A percentile compares a stretch with the other conserved stretches of the same genome.
Conservation (phyloP, 345 rosid species). For the Melastoma malabathricum region DNA sequence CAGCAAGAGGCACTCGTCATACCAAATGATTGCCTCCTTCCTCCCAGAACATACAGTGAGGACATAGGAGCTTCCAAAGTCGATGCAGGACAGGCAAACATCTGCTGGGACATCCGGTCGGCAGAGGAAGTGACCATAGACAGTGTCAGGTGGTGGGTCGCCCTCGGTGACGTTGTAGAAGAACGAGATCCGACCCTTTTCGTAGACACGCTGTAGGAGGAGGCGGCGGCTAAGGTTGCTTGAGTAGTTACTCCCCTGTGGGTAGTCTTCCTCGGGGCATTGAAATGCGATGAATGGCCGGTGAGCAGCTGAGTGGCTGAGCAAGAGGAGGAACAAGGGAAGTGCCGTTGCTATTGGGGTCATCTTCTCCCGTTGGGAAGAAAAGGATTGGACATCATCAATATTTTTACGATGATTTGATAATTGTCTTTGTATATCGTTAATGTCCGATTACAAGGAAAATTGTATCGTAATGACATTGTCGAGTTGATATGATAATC, state of each 20-base stretch:
- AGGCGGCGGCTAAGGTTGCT: constrained; percentile 4
- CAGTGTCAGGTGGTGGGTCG: constrained; percentile 5
- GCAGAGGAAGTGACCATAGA: constrained; percentile 11
- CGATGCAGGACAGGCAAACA: constrained; percentile 10
- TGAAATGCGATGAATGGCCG: too few species aligned
- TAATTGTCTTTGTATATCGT: too few species aligned
- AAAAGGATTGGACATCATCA: too few species aligned
- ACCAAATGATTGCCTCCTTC: background rate
- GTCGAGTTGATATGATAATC: too few species aligned
- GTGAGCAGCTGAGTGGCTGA: too few species aligned
- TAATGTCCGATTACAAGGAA: too few species aligned
- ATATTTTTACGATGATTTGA: too few species aligned
- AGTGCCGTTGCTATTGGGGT: too few species aligned
- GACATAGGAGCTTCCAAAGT: background rate
- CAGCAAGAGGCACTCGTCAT: background rate
- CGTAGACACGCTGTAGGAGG: background rate
- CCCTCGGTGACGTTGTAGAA: background rate
- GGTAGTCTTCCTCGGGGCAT: background rate
- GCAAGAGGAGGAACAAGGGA: too few species aligned
- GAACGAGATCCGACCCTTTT: background rate
- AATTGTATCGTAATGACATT: too few species aligned
- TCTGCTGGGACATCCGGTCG: background rate
- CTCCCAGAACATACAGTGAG: constrained; percentile 7
- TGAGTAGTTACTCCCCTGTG: background rate
- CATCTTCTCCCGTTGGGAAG: too few species aligned